Evolutionary conservation across 2,329 filamentous ascomycete species (phyloP), one percentile per base, ranked within the genome.

Genomic region (Grosmannia serpens): DNA sequence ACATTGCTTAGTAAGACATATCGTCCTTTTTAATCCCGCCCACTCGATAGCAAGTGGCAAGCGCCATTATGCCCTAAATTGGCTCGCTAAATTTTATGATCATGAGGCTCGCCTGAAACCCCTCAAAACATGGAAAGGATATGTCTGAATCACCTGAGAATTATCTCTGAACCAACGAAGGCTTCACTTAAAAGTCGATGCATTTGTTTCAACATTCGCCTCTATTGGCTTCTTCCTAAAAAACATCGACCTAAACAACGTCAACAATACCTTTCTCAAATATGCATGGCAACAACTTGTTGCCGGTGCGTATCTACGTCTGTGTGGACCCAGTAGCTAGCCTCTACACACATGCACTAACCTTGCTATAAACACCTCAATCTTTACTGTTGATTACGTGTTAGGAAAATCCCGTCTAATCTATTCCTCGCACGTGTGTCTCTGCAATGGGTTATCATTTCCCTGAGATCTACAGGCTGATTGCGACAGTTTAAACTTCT

Each of bases 191-290:
- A 71, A 71, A 52, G 59, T 70, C 1, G 70, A 71, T 17, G 68
- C 68, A 5, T 70, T 69, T 47, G 64, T 71, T 9, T 62, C 71
- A 44, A 71, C 70, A 0, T 69, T 71, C 62, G 67, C 68, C 2
- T 70, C 68, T 3, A 62, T 70, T 8, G 68, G 68, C 1, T 70
- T 68, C 50, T 69, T 70, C 17, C 61, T 70, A 26, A 70, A 69
- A 53, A 68, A 69, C 4, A 65, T 76, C 1, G 73, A 75, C 51
- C 70, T 73, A 33, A 68, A 67, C 6, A 75, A 75, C 51, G 63
- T 75, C 54, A 46, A 15, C 59, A 78, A 79, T 63, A 77, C 77
- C 4, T 80, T 77, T 58, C 69, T 76, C 26, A 72, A 61, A 69
- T 35, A 71, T 79, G 64, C 64, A 64, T 2, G 66, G 71, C 53